phyloP scores from a whole-genome alignment of 108 stramenopile species.

The Fistulifera pelliculosa region DNA sequence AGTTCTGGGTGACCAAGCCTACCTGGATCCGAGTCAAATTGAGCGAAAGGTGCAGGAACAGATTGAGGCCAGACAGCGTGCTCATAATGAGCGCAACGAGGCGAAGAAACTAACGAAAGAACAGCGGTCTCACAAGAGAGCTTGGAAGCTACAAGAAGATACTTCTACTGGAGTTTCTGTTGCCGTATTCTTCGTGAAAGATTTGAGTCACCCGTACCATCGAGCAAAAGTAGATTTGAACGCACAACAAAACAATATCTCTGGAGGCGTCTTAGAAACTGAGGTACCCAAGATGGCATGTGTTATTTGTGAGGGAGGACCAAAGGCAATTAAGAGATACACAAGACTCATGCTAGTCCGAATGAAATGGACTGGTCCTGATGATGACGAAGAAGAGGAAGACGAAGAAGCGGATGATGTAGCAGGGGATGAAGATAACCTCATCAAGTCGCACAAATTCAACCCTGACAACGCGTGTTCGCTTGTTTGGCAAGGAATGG shows the following conservation, averaged over 20 bases:
- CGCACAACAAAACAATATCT: constrained; percentile 89
- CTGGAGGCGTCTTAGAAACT: constrained; percentile 88
- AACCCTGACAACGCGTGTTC: constrained; percentile 70
- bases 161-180: constrained; percentile 55
- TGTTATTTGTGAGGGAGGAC: constrained; percentile 87
- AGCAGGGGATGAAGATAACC: constrained; percentile 11
- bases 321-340: constrained; percentile 77
- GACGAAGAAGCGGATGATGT: constrained; percentile 40
- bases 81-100: constrained; percentile 90
- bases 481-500: constrained; percentile 85
- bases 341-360: constrained; percentile 74
- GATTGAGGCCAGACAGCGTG: constrained; percentile 69
- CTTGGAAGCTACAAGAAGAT: constrained; percentile 80
- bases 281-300: constrained; percentile 44
- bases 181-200: constrained; percentile 85
- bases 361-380: constrained; percentile 86
- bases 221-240: constrained; percentile 97
- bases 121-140: constrained; percentile 79
- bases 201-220: constrained; percentile 85
- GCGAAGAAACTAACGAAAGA: constrained; percentile 91
- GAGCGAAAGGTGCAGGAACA: constrained; percentile 87
- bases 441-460: constrained; percentile 47
- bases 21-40: constrained; percentile 92
- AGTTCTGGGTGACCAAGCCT: constrained; percentile 90
- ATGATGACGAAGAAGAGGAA: constrained; percentile 38